Evolutionary conservation across 345 rosid species (phyloP).

Genomic region (Cardiospermum halicacabum): DNA sequence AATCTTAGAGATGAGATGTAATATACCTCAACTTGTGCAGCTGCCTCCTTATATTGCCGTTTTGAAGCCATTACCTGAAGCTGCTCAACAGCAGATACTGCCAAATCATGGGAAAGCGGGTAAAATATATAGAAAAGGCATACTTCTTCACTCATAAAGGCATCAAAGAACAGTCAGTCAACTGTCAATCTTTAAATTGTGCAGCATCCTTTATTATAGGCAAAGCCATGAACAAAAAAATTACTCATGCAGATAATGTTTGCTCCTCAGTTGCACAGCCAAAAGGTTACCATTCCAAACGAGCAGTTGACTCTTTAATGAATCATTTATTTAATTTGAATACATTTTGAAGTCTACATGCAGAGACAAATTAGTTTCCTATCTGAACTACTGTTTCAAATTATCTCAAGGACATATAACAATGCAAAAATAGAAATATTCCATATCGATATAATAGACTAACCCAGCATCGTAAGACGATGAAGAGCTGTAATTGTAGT

Average conservation of each 20-base stretch:
- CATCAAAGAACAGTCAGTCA: neutral
- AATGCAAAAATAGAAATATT: neutral
- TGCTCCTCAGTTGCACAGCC: neutral
- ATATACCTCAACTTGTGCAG: slow-evolving; percentile 95
- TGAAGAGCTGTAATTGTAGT: slow-evolving; percentile 98
- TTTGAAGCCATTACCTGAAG: slow-evolving; percentile 98
- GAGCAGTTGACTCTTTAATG: neutral
- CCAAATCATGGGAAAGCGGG: slow-evolving; percentile 22
- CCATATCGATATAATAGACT: slow-evolving; percentile 20
- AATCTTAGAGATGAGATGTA: slow-evolving; percentile 6
- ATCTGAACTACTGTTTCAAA: neutral
- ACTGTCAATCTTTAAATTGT: neutral
- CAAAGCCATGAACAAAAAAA: neutral
- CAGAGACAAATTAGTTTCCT: neutral
- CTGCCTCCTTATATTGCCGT: slow-evolving; percentile 93
- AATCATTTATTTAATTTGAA: neutral
- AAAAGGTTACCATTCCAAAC: neutral
- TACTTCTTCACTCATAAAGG: neutral
- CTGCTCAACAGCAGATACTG: slow-evolving; percentile 99
- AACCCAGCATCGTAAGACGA: slow-evolving; percentile 98
- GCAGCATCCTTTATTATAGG: neutral
- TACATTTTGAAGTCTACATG: neutral
- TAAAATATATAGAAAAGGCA: slow-evolving; percentile 3
- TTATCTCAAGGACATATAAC: slow-evolving; percentile 1
- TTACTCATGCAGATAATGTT: neutral